These are phyloP conservation scores for Dissoconium aciculare DNA, from an alignment of 2,329 filamentous ascomycete genomes.

Conservation along the genomic window DNA sequence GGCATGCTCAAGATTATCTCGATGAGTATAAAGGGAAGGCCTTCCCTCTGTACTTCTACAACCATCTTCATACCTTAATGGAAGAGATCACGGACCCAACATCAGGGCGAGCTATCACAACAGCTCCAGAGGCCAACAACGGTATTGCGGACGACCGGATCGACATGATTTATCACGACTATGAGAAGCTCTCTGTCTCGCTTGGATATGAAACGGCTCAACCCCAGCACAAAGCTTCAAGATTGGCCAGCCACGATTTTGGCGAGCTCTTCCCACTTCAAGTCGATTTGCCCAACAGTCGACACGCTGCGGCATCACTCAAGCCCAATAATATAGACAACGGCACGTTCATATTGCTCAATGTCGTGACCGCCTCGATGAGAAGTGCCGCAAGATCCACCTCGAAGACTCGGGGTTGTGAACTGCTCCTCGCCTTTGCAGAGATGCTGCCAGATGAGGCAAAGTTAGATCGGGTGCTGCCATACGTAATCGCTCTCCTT, in stretches of 20 bases:
- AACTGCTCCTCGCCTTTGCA: slow-evolving; percentile 79
- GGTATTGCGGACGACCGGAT: slow-evolving; percentile 88
- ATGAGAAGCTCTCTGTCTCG: slow-evolving; percentile 95
- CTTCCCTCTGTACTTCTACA: slow-evolving; percentile 95
- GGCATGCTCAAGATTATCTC: slow-evolving; percentile 85
- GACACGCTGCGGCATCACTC: slow-evolving; percentile 49
- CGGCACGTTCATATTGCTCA: slow-evolving; percentile 82
- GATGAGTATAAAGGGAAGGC: slow-evolving; percentile 84
- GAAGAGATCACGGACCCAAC: slow-evolving; percentile 83
- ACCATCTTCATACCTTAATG: slow-evolving; percentile 95
- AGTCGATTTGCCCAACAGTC: slow-evolving; percentile 73
- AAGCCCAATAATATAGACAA: slow-evolving; percentile 57
- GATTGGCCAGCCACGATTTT: slow-evolving; percentile 32
- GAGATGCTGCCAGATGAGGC: slow-evolving; percentile 88
- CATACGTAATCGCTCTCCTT: slow-evolving; percentile 72
- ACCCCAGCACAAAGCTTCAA: slow-evolving; percentile 17
- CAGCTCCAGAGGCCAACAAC: slow-evolving; percentile 53
- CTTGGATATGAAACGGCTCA: slow-evolving; percentile 54
- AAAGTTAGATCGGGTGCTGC: slow-evolving; percentile 82
- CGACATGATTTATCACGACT: slow-evolving; percentile 81
- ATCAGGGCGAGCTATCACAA: slow-evolving; percentile 58
- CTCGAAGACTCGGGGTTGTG: slow-evolving; percentile 78
- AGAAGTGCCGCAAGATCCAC: slow-evolving; percentile 78
- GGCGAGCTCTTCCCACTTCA: slow-evolving; percentile 64
- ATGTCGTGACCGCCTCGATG: slow-evolving; percentile 73